Evolutionary conservation across 345 rosid species (phyloP).

Genomic region (Populus davidiana): DNA sequence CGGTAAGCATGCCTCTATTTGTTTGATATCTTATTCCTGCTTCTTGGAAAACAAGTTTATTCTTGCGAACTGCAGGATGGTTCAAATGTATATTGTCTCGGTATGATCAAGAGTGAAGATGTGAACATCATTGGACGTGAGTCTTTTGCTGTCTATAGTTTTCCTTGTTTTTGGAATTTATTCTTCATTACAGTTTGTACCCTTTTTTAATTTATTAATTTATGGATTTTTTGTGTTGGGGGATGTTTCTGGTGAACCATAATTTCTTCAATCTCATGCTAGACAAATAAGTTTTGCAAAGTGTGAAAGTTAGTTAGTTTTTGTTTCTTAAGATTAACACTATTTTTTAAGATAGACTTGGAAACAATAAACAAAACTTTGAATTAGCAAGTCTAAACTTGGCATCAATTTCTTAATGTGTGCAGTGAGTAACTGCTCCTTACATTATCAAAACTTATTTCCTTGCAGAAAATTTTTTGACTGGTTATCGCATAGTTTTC

Average conservation of each 20-base stretch:
- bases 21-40: neutral
- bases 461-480: constrained; percentile 81
- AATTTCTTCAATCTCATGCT: neutral
- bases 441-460: neutral
- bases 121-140: constrained; percentile 90
- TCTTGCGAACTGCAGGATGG: constrained; percentile 39
- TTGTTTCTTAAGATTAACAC: no score
- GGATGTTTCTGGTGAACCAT: neutral
- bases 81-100: constrained; percentile 58
- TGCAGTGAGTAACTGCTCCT: constrained; percentile 1
- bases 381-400: no score
- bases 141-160: constrained; percentile 22
- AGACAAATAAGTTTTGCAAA: neutral
- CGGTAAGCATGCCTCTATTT: constrained; percentile 37
- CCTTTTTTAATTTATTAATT: neutral
- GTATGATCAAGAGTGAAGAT: constrained; percentile 55
- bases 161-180: neutral
- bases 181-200: neutral
- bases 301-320: no score
- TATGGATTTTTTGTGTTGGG: neutral
- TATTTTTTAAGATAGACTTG: no score
- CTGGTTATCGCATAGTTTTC: constrained; percentile 61
- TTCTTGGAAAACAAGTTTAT: constrained; percentile 4
- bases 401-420: neutral
- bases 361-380: no score